These are phyloP conservation scores for Hyaloraphidium curvatum DNA, from an alignment of 192 early-diverging fungal species.

Conservation along the genomic window DNA sequence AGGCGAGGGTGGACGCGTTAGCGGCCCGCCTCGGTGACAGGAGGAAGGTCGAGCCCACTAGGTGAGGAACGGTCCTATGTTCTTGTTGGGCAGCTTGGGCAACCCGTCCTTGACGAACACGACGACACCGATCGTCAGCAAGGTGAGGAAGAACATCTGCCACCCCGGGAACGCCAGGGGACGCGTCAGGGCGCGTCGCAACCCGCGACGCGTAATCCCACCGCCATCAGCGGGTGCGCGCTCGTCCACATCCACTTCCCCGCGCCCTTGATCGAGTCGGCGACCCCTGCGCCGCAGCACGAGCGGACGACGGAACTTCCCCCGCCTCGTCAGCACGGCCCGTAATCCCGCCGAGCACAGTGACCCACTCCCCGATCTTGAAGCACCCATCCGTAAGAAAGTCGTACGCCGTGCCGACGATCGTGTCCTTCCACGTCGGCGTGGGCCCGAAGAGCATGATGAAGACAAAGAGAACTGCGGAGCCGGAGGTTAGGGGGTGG, in stretches of 20 bases:
- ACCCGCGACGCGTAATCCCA: not conserved
- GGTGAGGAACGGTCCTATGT: conserved; percentile 12
- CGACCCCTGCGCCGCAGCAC: not conserved
- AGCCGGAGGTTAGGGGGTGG: too few relatives aligned
- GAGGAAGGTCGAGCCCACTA: conserved; percentile 1
- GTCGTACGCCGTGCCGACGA: conserved; percentile 7
- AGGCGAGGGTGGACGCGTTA: not conserved
- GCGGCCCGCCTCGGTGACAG: not conserved
- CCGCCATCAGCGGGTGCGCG: conserved; percentile 17
- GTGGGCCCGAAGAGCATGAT: conserved; percentile 13
- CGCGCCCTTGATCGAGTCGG: conserved; percentile 3
- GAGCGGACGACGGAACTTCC: not conserved
- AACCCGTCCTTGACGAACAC: conserved; percentile 17
- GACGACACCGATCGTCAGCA: conserved; percentile 14
- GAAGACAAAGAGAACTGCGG: conserved; percentile 10
- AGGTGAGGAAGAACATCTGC: conserved; percentile 20
- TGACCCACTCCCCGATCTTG: not conserved
- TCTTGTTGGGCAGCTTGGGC: conserved; percentile 11
- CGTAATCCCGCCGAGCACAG: conserved; percentile 5
- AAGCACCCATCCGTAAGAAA: conserved; percentile 11
- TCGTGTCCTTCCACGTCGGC: conserved; percentile 13
- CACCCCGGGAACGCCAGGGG: too few relatives aligned
- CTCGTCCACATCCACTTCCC: conserved; percentile 4
- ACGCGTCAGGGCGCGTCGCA: too few relatives aligned
- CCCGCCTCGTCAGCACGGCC: conserved; percentile 1